Evolutionary conservation across 768 basidiomycete species (phyloP), one percentile per base, ranked within the genome.

Genomic region (Lentinula detonsa): DNA sequence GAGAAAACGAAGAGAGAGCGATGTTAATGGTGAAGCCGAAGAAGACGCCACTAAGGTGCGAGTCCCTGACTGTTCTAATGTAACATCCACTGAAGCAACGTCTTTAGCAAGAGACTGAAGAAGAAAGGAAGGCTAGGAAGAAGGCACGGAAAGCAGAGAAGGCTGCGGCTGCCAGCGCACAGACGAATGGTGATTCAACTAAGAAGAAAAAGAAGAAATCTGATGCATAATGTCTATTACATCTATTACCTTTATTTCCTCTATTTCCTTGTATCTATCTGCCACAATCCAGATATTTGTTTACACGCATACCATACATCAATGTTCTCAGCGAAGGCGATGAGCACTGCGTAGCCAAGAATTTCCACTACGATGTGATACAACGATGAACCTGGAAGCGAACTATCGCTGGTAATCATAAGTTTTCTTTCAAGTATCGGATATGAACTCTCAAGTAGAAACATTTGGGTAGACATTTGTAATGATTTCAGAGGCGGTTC

Each of bases 81-180:
- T 48, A 23, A 28, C 21, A 61, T 23, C 23, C n/a, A 61, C 64
- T 48, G 66, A 23, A 45, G 31, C 39, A 61, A 42, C 59, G 53
- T 60, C 16, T 60, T 45, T 53, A 85, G 68, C 83, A 78, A 54
- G 91, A 94, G 76, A 90, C 90, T 33, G 88, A 91, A 73, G 90
- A 88, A 63, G 90, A 94, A 72, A 83, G 85, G 62, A 94, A 93
- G 74, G 90, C 87, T 39, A 81, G 78, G 69, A 92, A 86, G 74
- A 87, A 87, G 76, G 89, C 87, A 2, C 78, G 78, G 65, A 91
- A 91, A 71, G 91, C 88, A 15, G 88, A 87, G 69, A 93, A 93
- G 72, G 83, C 83, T 21, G 80, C 78, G 42, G 79, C 81, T 21
- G 80, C 78, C 13, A 18, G 53, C 18, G 75, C 72, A 3, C 79